Conservation (phyloP, 495 filamentous ascomycete genomes). For the Podospora bellae-mahoneyi region DNA sequence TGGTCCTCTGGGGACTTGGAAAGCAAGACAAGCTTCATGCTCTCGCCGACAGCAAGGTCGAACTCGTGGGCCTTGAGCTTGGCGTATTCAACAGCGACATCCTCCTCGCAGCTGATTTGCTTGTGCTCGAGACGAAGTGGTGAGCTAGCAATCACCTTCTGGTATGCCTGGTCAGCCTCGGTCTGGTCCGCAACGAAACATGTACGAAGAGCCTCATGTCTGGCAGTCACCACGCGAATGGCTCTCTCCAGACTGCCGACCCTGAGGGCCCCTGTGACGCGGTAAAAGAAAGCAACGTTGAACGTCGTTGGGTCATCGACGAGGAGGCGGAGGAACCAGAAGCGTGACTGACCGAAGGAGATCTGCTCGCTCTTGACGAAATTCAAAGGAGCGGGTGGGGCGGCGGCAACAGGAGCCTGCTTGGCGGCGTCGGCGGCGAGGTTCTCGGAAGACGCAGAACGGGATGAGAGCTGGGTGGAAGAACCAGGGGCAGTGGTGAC, state of each 20-base stretch:
- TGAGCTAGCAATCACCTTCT: constrained; percentile 17
- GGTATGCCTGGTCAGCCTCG: constrained; percentile 12
- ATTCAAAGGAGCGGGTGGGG: neutral
- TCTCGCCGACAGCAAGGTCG: constrained; percentile 21
- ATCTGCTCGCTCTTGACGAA: constrained; percentile 19
- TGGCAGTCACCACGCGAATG: constrained; percentile 25
- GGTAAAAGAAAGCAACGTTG: constrained; percentile 33
- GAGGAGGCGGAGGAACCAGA: constrained; percentile 46
- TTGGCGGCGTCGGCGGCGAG: neutral
- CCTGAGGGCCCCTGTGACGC: constrained; percentile 29
- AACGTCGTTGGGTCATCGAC: constrained; percentile 35
- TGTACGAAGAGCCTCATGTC: constrained; percentile 48
- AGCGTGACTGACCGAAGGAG: constrained; percentile 40
- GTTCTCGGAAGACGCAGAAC: neutral
- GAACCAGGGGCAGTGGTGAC: neutral
- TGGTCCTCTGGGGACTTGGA: constrained; percentile 9
- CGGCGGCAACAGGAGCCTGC: neutral
- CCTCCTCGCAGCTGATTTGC: constrained; percentile 4
- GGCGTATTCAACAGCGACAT: constrained; percentile 4
- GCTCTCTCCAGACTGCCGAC: constrained; percentile 33
- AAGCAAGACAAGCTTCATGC: constrained; percentile 22
- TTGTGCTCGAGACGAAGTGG: constrained; percentile 14
- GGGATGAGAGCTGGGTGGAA: neutral
- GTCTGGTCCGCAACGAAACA: constrained; percentile 20
- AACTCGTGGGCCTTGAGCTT: constrained; percentile 19